Percentiles rank a stretch among this genome's conserved stretches.
Conservation (phyloP, 805 yeast species). For the Saccharomyces mikatae region DNA sequence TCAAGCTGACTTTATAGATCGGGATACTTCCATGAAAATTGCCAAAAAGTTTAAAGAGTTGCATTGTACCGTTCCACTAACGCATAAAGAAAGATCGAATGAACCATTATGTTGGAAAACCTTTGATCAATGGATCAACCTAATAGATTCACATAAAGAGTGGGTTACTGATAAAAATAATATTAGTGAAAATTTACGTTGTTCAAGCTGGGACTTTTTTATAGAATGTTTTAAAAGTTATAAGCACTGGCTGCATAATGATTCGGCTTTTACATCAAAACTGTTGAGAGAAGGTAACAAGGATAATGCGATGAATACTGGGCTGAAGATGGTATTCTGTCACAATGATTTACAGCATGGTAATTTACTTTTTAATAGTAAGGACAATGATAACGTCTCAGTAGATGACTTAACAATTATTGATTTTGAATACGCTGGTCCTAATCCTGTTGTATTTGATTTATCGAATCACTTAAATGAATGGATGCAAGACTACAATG, state of each 20-base stretch:
- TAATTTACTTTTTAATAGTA: constrained; percentile 52
- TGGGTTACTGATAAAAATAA: constrained; percentile 27
- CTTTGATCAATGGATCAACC: constrained; percentile 58
- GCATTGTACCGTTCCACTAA: constrained; percentile 63
- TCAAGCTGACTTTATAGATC: constrained; percentile 57
- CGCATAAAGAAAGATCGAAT: constrained; percentile 39
- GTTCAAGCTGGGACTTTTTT: constrained; percentile 38
- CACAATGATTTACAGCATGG: constrained; percentile 96
- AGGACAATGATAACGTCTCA: constrained; percentile 37
- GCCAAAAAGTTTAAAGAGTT: constrained; percentile 91
- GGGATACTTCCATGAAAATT: constrained; percentile 62
- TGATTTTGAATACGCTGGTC: constrained; percentile 88
- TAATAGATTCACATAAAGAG: constrained; percentile 31
- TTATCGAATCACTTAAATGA: constrained; percentile 86
- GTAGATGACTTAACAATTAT: constrained; percentile 62
- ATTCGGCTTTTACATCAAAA: constrained; percentile 21
- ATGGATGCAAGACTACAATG: constrained; percentile 88
- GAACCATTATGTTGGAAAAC: constrained; percentile 64
- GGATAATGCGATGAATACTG: neutral
- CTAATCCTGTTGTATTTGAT: constrained; percentile 77
- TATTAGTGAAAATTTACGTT: constrained; percentile 32
- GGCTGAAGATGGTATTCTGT: constrained; percentile 56
- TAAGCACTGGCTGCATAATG: constrained; percentile 46
- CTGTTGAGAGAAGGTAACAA: constrained; percentile 26
- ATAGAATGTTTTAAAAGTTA: constrained; percentile 41